These are phyloP conservation scores for Umbellularia californica DNA, from an alignment of 164 flowering plant genomes.

Conservation along the genomic window DNA sequence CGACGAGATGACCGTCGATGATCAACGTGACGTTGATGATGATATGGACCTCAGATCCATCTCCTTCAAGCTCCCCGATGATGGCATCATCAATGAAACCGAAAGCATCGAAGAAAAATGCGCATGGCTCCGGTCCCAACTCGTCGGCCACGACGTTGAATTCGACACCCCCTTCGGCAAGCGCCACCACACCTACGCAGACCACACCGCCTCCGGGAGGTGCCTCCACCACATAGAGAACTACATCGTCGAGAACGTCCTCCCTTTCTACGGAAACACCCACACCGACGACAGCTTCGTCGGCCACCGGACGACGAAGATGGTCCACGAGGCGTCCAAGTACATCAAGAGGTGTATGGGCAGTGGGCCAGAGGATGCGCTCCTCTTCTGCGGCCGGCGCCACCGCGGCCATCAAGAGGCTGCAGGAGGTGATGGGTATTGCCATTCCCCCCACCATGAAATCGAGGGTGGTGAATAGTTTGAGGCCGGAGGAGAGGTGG, in stretches of 20 bases:
- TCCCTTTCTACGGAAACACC: constrained; percentile 16
- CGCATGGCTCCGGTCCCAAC: constrained; percentile 2
- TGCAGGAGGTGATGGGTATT: constrained; percentile 28
- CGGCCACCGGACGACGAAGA: constrained; percentile 21
- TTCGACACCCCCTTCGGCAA: constrained; percentile 12
- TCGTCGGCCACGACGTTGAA: constrained; percentile 2
- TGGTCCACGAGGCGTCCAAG: constrained; percentile 19
- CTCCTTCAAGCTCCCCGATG: neutral
- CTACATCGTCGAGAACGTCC: constrained; percentile 9
- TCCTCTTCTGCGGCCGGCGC: constrained; percentile 26
- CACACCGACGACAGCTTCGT: constrained; percentile 26
- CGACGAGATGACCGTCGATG: neutral
- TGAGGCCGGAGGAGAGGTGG: constrained; percentile 22
- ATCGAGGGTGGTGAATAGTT: neutral
- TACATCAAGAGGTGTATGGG: constrained; percentile 28
- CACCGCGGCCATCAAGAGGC: constrained; percentile 26
- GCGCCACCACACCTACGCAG: constrained; percentile 9
- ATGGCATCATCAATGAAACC: neutral
- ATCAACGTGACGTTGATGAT: neutral
- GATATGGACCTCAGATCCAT: neutral
- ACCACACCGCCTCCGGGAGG: constrained; percentile 21
- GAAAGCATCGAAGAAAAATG: constrained; percentile 6
- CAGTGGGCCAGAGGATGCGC: constrained; percentile 15
- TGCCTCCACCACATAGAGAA: constrained; percentile 14
- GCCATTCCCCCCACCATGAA: constrained; percentile 20